Base-by-base conservation (phyloP, 768 basidiomycete species). In the Galerina marginata region DNA sequence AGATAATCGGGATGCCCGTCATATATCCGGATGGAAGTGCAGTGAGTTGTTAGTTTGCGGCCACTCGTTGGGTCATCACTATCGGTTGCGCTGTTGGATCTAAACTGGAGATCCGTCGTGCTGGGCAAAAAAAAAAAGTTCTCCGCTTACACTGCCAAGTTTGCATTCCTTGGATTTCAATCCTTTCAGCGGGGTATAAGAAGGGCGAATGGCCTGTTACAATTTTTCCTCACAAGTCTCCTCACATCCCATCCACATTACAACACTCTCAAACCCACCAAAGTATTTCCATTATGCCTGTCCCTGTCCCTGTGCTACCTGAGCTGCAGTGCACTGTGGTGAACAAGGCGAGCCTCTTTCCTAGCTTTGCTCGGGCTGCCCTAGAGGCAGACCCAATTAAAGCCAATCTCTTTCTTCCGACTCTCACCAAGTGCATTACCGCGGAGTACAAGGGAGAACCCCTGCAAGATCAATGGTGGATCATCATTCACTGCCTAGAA, bases 341-440 rank as follows among this genome's bases (percentile, higher is more conserved):
- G 4, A 52, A 42, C 20, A 44, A 55, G 14, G 54, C 62, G 1
- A 26, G 26, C 15, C 46, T 50, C 7, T n/a, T 65, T 4, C 68
- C 86, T 4, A 2, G 12, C 2, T 58, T 67, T 9, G 79, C 79
- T 9, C 76, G 78, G 72, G 63, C 69, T 2, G 70, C 72, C 3
- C 71, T 87, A 10, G 61, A 71, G 6, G 63, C 60, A 7, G 63
- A 81, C 43, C 75, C 79, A 23, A 69, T 74, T 15, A 71, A 77
- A 44, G 79, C 81, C 5, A 83, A 83, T 56, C 63, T 73, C 25
- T 72, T 82, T 12, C 73, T 83, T 2, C 83, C 83, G 7, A 63
- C 67, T 12, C 69, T 77, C 14, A 59, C 68, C 12, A 79, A 79
- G 55, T 72, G 65, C 37, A 0, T 23, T 29, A 49, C 10, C 7